These are phyloP conservation scores for Hemisphaericaspora nanyangensis DNA, from an alignment of 805 yeast species.

Conservation along the genomic window DNA sequence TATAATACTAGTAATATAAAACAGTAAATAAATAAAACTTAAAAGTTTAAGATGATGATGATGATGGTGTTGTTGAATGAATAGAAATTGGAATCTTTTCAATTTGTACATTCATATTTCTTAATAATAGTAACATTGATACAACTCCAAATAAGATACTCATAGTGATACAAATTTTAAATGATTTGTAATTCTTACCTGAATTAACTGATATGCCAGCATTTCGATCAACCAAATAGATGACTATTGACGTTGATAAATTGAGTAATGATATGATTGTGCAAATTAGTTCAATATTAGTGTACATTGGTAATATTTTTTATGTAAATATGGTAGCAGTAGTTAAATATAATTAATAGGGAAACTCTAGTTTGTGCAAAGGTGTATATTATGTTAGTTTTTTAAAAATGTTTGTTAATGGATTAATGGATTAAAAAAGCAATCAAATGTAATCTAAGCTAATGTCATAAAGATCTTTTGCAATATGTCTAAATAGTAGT, in stretches of 20 bases:
- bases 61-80: too few species aligned
- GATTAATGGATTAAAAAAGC: too few species aligned
- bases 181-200: conserved; percentile 16
- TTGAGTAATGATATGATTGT: conserved; percentile 17
- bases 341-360: too few species aligned
- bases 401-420: too few species aligned
- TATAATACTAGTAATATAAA: too few species aligned
- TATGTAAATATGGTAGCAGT: not conserved
- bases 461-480: too few species aligned
- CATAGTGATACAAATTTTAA: conserved; percentile 18
- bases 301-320: conserved; percentile 7
- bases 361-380: not conserved
- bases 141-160: conserved; percentile 14
- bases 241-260: conserved; percentile 13
- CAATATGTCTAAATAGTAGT: too few species aligned
- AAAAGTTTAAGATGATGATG: too few species aligned
- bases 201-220: conserved; percentile 13
- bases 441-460: not conserved
- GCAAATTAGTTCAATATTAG: conserved; percentile 11
- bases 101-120: conserved; percentile 2
- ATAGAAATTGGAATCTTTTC: not conserved
- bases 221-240: conserved; percentile 12
- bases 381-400: not conserved
- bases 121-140: conserved; percentile 11
- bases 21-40: too few species aligned